These are phyloP conservation scores for Pleoardoris graminearum DNA, from an alignment of 2,329 filamentous ascomycete genomes.

Conservation along the genomic window DNA sequence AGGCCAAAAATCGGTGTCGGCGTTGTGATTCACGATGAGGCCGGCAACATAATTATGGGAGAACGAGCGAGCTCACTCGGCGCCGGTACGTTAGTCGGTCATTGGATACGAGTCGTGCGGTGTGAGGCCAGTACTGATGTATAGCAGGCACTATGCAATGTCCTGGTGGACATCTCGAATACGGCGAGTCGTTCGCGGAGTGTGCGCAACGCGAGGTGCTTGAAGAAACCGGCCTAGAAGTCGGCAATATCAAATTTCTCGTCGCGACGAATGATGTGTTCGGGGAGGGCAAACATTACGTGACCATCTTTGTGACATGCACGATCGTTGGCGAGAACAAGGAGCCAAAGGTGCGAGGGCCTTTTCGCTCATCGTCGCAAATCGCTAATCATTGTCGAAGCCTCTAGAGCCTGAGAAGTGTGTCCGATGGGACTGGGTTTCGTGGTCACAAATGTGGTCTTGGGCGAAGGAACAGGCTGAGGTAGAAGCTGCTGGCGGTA, in stretches of 20 bases:
- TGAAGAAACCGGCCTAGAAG: slow-evolving; percentile 67
- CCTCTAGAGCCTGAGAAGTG: slow-evolving; percentile 58
- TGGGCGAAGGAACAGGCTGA: slow-evolving; percentile 42
- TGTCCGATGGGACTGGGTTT: slow-evolving; percentile 57
- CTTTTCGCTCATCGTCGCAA: slow-evolving; percentile 14
- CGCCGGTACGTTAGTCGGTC: slow-evolving; percentile 39
- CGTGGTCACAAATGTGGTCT: slow-evolving; percentile 52
- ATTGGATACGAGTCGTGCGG: not conserved
- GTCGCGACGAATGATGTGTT: slow-evolving; percentile 72
- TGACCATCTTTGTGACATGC: slow-evolving; percentile 70
- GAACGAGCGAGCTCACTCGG: slow-evolving; percentile 54
- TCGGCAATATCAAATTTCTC: slow-evolving; percentile 58
- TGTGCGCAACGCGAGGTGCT: slow-evolving; percentile 69
- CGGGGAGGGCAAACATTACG: slow-evolving; percentile 68
- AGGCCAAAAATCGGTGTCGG: slow-evolving; percentile 53
- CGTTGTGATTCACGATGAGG: slow-evolving; percentile 50
- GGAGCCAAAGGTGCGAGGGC: slow-evolving; percentile 57
- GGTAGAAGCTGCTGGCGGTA: slow-evolving; percentile 29
- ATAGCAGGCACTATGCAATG: slow-evolving; percentile 63
- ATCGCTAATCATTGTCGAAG: slow-evolving; percentile 19
- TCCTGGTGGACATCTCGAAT: slow-evolving; percentile 76
- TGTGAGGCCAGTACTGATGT: not conserved
- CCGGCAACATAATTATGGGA: slow-evolving; percentile 53
- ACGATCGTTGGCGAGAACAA: slow-evolving; percentile 52
- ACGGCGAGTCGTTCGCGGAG: slow-evolving; percentile 62